phyloP scores from a whole-genome alignment of 495 filamentous ascomycete species.

The Penicillium alfredii region DNA sequence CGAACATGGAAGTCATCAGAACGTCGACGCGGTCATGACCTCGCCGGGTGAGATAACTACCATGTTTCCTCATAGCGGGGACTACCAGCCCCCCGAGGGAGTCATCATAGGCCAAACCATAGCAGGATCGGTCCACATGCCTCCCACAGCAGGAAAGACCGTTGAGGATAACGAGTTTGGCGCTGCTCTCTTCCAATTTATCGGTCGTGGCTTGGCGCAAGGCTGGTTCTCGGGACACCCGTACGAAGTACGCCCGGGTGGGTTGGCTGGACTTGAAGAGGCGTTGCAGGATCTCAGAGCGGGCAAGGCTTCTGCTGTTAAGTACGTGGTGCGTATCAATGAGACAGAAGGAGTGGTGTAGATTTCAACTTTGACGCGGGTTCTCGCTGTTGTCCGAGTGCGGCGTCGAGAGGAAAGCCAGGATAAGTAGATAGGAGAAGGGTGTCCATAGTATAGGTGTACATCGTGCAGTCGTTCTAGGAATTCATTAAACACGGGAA shows the following conservation, averaged over 20 bases:
- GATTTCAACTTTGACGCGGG: neutral
- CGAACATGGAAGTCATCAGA: constrained; percentile 38
- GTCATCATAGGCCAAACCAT: neutral
- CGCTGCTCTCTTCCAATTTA: constrained; percentile 46
- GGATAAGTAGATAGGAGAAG: too few relatives aligned
- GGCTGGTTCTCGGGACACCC: constrained; percentile 57
- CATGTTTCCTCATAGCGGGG: constrained; percentile 41
- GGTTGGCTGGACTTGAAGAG: constrained; percentile 49
- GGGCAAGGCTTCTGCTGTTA: constrained; percentile 58
- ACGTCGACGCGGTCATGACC: constrained; percentile 6
- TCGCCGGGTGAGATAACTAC: constrained; percentile 42
- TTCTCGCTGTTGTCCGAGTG: neutral
- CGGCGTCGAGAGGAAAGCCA: too few relatives aligned
- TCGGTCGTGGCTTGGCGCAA: constrained; percentile 44
- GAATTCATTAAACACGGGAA: too few relatives aligned
- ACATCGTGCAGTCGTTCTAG: too few relatives aligned
- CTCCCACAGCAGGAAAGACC: constrained; percentile 4
- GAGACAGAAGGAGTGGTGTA: constrained; percentile 41
- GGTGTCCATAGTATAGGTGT: too few relatives aligned
- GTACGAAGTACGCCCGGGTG: constrained; percentile 50
- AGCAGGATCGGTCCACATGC: neutral
- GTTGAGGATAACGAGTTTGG: constrained; percentile 45
- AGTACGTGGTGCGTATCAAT: constrained; percentile 62
- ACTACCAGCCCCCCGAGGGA: constrained; percentile 26
- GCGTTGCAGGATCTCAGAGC: constrained; percentile 53